phyloP scores from a whole-genome alignment of 768 basidiomycete species.

The Porpolomopsis calyptriformis region DNA sequence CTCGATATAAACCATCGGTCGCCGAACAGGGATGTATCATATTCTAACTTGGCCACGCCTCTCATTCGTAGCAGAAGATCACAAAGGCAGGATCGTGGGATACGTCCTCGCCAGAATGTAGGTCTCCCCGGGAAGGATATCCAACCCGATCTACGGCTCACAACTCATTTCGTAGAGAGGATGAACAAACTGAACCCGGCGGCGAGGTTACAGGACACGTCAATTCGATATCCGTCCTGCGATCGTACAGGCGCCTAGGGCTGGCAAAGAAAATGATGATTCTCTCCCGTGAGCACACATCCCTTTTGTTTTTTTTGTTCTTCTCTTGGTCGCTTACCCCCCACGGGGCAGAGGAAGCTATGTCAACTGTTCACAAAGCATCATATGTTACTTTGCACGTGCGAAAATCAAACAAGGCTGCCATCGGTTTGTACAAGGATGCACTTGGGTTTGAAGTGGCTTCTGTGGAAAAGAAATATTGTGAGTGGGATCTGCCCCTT shows the following conservation, averaged over 20 bases:
- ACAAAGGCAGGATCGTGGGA: constrained; percentile 83
- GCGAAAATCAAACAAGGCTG: constrained; percentile 90
- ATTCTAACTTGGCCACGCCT: constrained; percentile 91
- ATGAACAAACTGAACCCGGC: constrained; percentile 51
- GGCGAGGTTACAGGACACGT: constrained; percentile 84
- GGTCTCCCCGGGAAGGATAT: constrained; percentile 16
- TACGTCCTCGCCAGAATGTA: constrained; percentile 96
- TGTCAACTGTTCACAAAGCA: constrained; percentile 79
- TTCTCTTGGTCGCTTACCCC: not conserved
- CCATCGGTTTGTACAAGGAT: constrained; percentile 79
- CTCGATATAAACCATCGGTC: constrained; percentile 1
- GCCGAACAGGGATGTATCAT: constrained; percentile 68
- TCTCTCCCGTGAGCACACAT: constrained; percentile 67
- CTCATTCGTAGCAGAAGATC: constrained; percentile 89
- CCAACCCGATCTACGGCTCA: not conserved
- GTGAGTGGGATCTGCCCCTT: constrained; percentile 31
- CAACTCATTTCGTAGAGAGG: constrained; percentile 29
- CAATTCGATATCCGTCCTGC: constrained; percentile 89
- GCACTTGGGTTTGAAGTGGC: constrained; percentile 85
- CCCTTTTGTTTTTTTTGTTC: constrained; percentile 1
- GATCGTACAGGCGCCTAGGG: constrained; percentile 84
- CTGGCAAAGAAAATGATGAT: constrained; percentile 93
- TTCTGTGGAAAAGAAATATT: constrained; percentile 85
- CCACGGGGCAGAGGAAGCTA: constrained; percentile 63
- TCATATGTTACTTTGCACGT: constrained; percentile 89